Conservation (phyloP, 148 eudicot species). For the Rhododendron ovatum region DNA sequence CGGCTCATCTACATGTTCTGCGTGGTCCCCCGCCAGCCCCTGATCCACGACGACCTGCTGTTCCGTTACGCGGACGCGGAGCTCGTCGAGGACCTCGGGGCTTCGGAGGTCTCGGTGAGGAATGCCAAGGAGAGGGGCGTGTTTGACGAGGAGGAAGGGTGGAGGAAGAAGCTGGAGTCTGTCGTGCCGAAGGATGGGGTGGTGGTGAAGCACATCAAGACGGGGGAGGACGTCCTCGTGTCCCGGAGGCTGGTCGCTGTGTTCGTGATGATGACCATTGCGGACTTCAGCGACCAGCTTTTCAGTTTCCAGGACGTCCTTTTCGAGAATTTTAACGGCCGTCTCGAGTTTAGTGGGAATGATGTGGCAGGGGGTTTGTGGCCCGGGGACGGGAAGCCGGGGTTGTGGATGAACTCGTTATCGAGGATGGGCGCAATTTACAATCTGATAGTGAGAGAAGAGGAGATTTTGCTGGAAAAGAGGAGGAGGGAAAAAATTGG, state of each 20-base stretch:
- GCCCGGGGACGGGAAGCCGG: constrained; percentile 97
- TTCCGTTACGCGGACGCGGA: constrained; percentile 58
- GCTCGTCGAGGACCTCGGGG: constrained; percentile 48
- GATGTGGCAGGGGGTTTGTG: constrained; percentile 36
- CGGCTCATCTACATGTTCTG: constrained; percentile 75
- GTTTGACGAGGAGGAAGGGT: constrained; percentile 29
- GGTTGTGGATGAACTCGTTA: constrained; percentile 73
- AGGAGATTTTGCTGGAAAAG: constrained; percentile 40
- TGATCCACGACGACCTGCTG: constrained; percentile 70
- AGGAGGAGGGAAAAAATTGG: constrained; percentile 6
- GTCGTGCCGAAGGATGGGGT: constrained; percentile 64
- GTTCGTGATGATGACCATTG: constrained; percentile 84
- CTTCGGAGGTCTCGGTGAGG: constrained; percentile 36
- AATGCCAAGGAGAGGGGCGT: constrained; percentile 24
- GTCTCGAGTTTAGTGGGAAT: constrained; percentile 58
- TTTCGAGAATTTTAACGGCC: constrained; percentile 61
- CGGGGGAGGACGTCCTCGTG: constrained; percentile 65
- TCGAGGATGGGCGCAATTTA: constrained; percentile 87
- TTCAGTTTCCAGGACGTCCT: constrained; percentile 69
- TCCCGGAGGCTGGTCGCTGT: constrained; percentile 62
- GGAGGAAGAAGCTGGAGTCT: constrained; percentile 67
- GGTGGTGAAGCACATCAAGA: constrained; percentile 64
- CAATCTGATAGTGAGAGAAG: constrained; percentile 60
- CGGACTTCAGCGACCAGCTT: constrained; percentile 89
- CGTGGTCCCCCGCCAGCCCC: constrained; percentile 65